These are phyloP conservation scores for Cladosporium sp. DNA, from an alignment of 2,329 filamentous ascomycete species.

Conservation along the genomic window DNA sequence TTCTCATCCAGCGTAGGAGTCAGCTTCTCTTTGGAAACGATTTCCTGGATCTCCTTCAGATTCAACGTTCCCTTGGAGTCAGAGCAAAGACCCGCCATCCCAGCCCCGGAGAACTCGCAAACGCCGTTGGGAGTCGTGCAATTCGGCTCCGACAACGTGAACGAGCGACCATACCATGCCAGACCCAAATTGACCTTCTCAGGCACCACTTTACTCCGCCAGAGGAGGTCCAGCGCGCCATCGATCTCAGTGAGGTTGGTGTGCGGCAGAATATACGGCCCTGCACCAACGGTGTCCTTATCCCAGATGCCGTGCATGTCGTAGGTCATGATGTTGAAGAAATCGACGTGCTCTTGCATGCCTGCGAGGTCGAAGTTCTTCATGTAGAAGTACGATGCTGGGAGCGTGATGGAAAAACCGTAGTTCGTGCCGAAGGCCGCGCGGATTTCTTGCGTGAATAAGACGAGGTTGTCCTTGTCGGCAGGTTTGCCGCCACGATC, in stretches of 20 bases:
- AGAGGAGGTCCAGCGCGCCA: constrained; percentile 47
- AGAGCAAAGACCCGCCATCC: constrained; percentile 33
- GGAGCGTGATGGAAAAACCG: constrained; percentile 27
- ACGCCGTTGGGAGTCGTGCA: constrained; percentile 26
- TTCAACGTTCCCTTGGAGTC: constrained; percentile 27
- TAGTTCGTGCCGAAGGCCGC: constrained; percentile 35
- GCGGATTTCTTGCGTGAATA: constrained; percentile 39
- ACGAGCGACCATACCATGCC: constrained; percentile 49
- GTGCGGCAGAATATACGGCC: constrained; percentile 28
- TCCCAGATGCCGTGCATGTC: constrained; percentile 51
- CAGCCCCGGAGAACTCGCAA: constrained; percentile 25
- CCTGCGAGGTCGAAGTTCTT: constrained; percentile 27
- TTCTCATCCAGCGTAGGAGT: constrained; percentile 25
- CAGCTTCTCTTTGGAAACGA: constrained; percentile 25
- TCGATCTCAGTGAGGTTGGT: constrained; percentile 54
- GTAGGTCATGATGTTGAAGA: constrained; percentile 47
- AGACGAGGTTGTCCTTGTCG: constrained; percentile 41
- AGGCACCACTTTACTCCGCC: constrained; percentile 46
- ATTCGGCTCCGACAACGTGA: constrained; percentile 31
- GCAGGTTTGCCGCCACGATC: constrained; percentile 42
- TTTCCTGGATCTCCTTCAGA: constrained; percentile 29
- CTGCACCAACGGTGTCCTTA: constrained; percentile 31
- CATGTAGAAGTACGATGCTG: constrained; percentile 37
- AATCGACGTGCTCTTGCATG: constrained; percentile 30
- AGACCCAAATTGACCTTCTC: constrained; percentile 48